A percentile compares a stretch with the other conserved stretches of the same genome.
phyloP scores from a whole-genome alignment of 73 alveolate genomes.

The Effrenium voratum region DNA sequence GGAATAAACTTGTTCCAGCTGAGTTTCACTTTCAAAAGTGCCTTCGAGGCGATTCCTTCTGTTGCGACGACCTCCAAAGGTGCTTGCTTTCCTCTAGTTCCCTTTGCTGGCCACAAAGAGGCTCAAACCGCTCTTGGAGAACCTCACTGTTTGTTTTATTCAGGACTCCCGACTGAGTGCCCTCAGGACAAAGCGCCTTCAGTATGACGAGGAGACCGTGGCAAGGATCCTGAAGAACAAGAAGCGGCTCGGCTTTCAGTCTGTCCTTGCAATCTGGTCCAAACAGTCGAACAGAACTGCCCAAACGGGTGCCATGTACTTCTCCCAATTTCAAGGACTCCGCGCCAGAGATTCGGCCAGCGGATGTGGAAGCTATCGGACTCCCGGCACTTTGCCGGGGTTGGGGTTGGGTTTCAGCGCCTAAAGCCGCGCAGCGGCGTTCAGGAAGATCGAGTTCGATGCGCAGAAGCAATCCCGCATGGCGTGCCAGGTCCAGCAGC shows the following conservation, averaged over 20 bases:
- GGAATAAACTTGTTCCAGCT: no score
- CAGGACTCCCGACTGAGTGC: not conserved
- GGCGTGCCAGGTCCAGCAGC: conserved; percentile 67
- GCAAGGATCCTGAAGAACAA: not conserved
- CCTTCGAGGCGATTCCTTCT: not conserved
- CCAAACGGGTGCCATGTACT: no score
- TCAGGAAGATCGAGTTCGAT: conserved; percentile 84
- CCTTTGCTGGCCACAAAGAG: no score
- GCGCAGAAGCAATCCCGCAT: conserved; percentile 85
- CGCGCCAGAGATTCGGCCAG: not conserved
- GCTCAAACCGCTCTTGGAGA: no score
- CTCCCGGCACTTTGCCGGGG: not conserved
- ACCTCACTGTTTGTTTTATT: not conserved
- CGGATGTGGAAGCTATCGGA: not conserved
- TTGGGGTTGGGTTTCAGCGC: no score
- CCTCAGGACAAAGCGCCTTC: conserved; percentile 6
- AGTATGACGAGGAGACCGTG: conserved; percentile 14
- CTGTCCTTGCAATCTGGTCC: no score
- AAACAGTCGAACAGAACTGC: no score
- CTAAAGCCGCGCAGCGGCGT: no score
- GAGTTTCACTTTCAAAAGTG: no score
- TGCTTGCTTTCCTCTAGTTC: not conserved
- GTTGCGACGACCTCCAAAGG: not conserved
- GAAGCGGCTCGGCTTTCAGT: not conserved
- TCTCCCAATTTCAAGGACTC: no score